phyloP scores from a whole-genome alignment of 768 basidiomycete genomes.

The Naganishia randhawae region DNA sequence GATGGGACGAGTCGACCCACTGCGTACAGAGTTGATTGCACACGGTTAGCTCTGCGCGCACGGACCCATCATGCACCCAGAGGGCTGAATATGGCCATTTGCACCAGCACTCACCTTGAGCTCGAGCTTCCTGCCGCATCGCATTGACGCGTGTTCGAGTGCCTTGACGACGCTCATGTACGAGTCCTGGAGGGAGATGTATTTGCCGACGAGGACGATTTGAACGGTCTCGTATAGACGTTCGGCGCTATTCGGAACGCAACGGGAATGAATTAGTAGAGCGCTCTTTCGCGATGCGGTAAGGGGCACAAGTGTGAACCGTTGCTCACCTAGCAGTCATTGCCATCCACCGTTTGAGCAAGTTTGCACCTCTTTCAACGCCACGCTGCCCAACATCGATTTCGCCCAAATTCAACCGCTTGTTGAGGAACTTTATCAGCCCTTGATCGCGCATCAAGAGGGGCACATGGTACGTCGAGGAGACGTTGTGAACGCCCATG shows the following conservation, averaged over 20 bases:
- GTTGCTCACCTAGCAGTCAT: slow-evolving; percentile 77
- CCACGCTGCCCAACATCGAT: slow-evolving; percentile 60
- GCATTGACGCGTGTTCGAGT: slow-evolving; percentile 92
- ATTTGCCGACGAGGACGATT: slow-evolving; percentile 93
- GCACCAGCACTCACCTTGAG: slow-evolving; percentile 59
- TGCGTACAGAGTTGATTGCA: too few species aligned
- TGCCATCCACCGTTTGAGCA: slow-evolving; percentile 75
- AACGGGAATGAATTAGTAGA: too few species aligned
- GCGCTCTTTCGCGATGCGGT: too few species aligned
- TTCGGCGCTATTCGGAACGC: slow-evolving; percentile 73
- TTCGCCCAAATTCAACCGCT: slow-evolving; percentile 68
- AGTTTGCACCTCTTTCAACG: slow-evolving; percentile 60
- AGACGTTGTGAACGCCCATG: slow-evolving; percentile 90
- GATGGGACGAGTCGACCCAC: slow-evolving; percentile 95
- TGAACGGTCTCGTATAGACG: slow-evolving; percentile 81
- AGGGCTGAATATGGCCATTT: slow-evolving; percentile 10
- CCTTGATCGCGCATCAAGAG: slow-evolving; percentile 86
- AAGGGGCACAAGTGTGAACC: too few species aligned
- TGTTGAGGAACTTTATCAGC: slow-evolving; percentile 76
- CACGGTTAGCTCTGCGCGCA: too few species aligned
- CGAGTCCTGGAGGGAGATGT: slow-evolving; percentile 92
- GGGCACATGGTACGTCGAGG: slow-evolving; percentile 95
- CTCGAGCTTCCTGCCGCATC: slow-evolving; percentile 75
- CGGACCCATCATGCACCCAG: too few species aligned
- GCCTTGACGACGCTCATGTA: slow-evolving; percentile 98